Evolutionary conservation across 768 basidiomycete species (phyloP).

Genomic region (Amanita fuliginea): DNA sequence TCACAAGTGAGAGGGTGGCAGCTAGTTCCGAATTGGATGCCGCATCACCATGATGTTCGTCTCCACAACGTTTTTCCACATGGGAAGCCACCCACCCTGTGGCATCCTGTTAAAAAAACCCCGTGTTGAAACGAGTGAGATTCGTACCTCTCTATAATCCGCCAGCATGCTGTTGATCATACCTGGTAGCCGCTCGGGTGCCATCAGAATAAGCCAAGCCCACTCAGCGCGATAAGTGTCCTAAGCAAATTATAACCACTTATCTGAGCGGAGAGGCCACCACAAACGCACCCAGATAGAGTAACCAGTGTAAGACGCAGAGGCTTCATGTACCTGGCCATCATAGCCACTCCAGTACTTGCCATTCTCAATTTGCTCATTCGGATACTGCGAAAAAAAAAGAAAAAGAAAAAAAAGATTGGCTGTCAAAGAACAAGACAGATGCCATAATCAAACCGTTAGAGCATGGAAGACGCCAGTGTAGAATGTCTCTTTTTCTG

Average conservation of each 20-base stretch:
- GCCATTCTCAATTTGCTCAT: constrained; percentile 58
- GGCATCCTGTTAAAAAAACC: neutral
- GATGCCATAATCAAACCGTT: constrained; percentile 24
- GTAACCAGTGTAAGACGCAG: constrained; percentile 70
- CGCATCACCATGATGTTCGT: constrained; percentile 69
- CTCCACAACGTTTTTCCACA: constrained; percentile 88
- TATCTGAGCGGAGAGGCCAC: neutral
- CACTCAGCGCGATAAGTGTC: constrained; percentile 74
- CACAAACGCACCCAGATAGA: constrained; percentile 58
- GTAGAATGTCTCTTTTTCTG: constrained; percentile 40
- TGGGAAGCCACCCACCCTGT: constrained; percentile 73
- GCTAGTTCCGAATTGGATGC: neutral
- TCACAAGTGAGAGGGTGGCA: neutral
- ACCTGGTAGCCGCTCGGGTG: constrained; percentile 63
- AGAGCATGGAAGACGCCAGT: constrained; percentile 56
- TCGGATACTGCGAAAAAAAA: constrained; percentile 46
- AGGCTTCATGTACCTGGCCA: constrained; percentile 40
- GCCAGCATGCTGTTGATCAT: constrained; percentile 77
- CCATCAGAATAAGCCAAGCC: constrained; percentile 69
- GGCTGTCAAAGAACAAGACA: neutral
- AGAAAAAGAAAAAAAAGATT: neutral
- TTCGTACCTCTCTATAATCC: constrained; percentile 53
- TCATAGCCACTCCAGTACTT: constrained; percentile 74
- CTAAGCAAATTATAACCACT: constrained; percentile 20
- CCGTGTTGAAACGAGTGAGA: neutral